Conservation (phyloP, 1,284 basidiomycete species). For the Ganoderma resinaceum region DNA sequence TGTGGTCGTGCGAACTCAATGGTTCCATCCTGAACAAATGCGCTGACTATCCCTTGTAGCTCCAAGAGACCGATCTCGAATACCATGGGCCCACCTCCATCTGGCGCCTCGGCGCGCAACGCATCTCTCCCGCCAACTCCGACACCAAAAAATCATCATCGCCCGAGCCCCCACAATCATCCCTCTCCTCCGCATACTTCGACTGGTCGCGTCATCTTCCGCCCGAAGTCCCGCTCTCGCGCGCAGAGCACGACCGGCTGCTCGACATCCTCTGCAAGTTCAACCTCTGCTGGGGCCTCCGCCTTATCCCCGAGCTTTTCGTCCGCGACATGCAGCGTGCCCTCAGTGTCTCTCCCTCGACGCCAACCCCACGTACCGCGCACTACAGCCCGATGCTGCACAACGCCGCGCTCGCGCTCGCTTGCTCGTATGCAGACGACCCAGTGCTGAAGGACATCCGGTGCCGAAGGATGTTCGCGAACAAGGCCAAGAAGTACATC, state of each 20-base stretch:
- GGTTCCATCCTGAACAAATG: background rate
- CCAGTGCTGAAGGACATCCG: conserved; percentile 53
- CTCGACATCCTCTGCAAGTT: conserved; percentile 67
- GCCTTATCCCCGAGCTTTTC: conserved; percentile 56
- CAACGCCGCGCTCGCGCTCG: conserved; percentile 68
- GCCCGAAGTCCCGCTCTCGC: conserved; percentile 49
- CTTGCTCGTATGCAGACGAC: conserved; percentile 64
- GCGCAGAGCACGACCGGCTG: conserved; percentile 60
- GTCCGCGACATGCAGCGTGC: conserved; percentile 64
- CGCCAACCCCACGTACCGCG: conserved; percentile 54
- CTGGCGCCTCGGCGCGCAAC: conserved; percentile 43
- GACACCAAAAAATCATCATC: conserved; percentile 27
- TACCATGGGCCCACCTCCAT: conserved; percentile 46
- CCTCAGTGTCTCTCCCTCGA: conserved; percentile 53
- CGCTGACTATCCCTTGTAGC: conserved; percentile 31
- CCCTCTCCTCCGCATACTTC: conserved; percentile 46
- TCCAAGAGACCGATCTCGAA: conserved; percentile 43
- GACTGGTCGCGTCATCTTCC: conserved; percentile 67
- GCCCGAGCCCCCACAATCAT: conserved; percentile 20
- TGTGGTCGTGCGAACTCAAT: too few relatives aligned
- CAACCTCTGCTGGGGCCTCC: conserved; percentile 63
- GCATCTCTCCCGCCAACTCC: conserved; percentile 25
- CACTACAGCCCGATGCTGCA: conserved; percentile 79
- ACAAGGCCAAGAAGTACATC: conserved; percentile 60
- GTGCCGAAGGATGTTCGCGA: conserved; percentile 56